These are phyloP conservation scores for Skeletonema costatum DNA, from an alignment of 108 stramenopile species.

Conservation along the genomic window DNA sequence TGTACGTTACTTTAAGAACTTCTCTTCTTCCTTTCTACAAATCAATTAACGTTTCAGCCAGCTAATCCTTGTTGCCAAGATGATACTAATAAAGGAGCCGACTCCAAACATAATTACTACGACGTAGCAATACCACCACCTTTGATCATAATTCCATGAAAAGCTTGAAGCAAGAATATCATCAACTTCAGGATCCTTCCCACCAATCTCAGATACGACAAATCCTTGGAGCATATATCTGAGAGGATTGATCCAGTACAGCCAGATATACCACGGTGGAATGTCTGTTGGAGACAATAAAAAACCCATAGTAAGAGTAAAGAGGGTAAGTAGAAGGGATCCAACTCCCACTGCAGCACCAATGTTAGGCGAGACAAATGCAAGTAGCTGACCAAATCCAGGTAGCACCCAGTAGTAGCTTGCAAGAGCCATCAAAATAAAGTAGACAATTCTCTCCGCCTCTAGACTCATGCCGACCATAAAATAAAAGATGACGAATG, in stretches of 20 bases:
- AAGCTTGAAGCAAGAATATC: not conserved
- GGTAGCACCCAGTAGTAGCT: conserved; percentile 6
- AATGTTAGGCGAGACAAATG: not conserved
- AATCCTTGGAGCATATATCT: conserved; percentile 9
- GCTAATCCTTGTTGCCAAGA: conserved; percentile 1
- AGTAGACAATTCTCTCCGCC: conserved; percentile 1
- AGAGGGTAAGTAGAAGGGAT: not conserved
- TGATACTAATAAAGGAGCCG: not conserved
- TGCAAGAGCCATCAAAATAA: conserved; percentile 6
- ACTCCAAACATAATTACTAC: conserved; percentile 4
- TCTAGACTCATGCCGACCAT: not conserved
- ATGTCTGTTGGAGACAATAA: not conserved
- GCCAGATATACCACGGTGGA: conserved; percentile 13
- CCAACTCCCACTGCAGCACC: not conserved
- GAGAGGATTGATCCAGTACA: conserved; percentile 10
- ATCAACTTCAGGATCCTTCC: not conserved
- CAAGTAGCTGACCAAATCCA: conserved; percentile 8
- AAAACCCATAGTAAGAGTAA: not conserved
- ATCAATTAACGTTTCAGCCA: not conserved
- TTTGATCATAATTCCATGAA: not conserved
- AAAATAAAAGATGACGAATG: not conserved
- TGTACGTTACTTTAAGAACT: too few species aligned
- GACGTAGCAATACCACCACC: conserved; percentile 16
- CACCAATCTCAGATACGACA: not conserved
- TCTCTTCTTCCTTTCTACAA: too few species aligned